Conservation (phyloP, 179 eudicot genomes). For the Silene vulgaris region DNA sequence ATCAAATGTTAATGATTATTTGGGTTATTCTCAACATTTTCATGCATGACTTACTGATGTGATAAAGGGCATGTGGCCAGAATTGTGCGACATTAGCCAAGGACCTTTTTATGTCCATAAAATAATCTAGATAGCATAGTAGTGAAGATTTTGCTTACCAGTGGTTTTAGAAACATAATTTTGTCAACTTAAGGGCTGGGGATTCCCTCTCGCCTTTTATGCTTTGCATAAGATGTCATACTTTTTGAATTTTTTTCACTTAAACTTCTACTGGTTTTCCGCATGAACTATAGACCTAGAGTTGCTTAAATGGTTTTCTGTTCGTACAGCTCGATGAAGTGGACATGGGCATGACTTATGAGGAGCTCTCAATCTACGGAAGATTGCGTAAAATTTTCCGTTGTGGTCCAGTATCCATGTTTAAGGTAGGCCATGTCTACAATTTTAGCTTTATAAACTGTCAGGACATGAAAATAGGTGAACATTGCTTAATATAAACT, state of each 20-base stretch:
- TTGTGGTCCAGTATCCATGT: slow-evolving; percentile 90
- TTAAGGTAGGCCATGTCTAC: slow-evolving; percentile 47
- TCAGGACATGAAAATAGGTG: not conserved
- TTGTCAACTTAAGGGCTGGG: too few species aligned
- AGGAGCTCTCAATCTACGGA: slow-evolving; percentile 88
- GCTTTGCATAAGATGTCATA: not conserved
- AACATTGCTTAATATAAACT: not conserved
- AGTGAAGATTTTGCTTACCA: too few species aligned
- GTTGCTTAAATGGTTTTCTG: slow-evolving; percentile 1
- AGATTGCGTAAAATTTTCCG: slow-evolving; percentile 85
- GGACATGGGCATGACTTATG: slow-evolving; percentile 98
- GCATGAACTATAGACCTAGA: not conserved
- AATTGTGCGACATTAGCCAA: too few species aligned
- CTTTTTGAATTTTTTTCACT: not conserved
- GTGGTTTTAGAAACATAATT: not conserved
- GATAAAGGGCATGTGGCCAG: too few species aligned
- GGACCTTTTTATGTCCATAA: too few species aligned
- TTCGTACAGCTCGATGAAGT: slow-evolving; percentile 66
- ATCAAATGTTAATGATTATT: too few species aligned
- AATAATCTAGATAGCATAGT: too few species aligned
- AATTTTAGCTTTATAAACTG: slow-evolving; percentile 1
- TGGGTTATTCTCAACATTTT: too few species aligned
- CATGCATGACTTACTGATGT: too few species aligned
- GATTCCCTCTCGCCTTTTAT: not conserved
- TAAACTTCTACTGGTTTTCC: too few species aligned